Base-by-base conservation (phyloP, 1,284 basidiomycete genomes). In the Grifola frondosa region DNA sequence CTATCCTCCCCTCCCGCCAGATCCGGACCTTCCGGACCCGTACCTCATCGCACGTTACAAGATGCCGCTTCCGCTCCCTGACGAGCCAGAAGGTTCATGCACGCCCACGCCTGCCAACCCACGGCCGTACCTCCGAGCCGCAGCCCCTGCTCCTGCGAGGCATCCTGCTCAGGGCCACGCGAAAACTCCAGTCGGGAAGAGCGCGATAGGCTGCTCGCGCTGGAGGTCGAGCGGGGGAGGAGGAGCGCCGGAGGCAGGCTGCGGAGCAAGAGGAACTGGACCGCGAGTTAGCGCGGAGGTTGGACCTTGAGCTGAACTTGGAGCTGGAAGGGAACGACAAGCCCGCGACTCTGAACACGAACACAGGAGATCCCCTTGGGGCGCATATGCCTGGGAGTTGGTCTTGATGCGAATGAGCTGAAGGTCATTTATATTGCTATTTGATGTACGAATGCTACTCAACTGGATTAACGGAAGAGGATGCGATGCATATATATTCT, bases 1-100 rank as follows among this genome's bases (percentile, higher is more conserved):
- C 17, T 40, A 44, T 26, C 29, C 38, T 13, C 42, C 29, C 28
- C 37, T 28, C 11, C 17, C n/a, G 29, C 13, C 23, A 39, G 36
- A 19, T 39, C 46, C 37, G 22, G 59, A 61, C 6, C 54, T 70
- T 2, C 65, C 66, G 3, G 75, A 77, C 51, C 70, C 73, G 20
- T 71, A 74, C 50, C 62, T 73, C 30, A 31, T 44, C 17, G 41
- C 28, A n/a, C 57, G 50, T 31, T 80, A 80, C 58, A 68, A 74
- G 35, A 62, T 67, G 1, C 73, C 73, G 6, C 63, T 79, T n/a
- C 74, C 78, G 12, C 66, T 80, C 13, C 77, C 78, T 13, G 15
- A 41, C 28, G 44, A 40, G 6, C 28, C 36, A 11, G 31, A 19
- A n/a, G 33, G 13, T 7, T 16, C 20, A 12, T 28, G 21, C 15